A percentile compares a stretch with the other conserved stretches of the same genome.
phyloP scores from a whole-genome alignment of 305 asterid species.

The Fraxinus floribunda region DNA sequence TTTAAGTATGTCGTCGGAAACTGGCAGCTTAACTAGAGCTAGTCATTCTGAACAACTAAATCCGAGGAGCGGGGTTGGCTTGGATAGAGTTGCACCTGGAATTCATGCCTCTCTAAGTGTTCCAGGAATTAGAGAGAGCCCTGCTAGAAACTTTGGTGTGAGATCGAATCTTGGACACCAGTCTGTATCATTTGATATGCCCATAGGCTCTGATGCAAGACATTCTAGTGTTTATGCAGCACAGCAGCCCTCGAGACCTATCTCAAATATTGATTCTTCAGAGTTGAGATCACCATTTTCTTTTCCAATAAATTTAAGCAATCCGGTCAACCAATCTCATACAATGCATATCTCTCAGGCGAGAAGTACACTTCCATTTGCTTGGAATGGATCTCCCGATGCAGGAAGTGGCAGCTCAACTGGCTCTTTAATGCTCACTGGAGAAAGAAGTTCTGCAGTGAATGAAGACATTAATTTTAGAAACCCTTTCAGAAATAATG shows the following conservation, averaged over 20 bases:
- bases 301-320: slow-evolving; percentile 32
- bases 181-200: slow-evolving; percentile 37
- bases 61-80: slow-evolving; percentile 41
- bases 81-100: slow-evolving; percentile 33
- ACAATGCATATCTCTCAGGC: slow-evolving; percentile 42
- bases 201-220: slow-evolving; percentile 41
- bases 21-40: slow-evolving; percentile 33
- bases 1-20: slow-evolving; percentile 44
- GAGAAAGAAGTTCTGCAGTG: slow-evolving; percentile 41
- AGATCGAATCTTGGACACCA: slow-evolving; percentile 47
- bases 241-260: slow-evolving; percentile 32
- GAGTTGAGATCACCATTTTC: slow-evolving; percentile 42
- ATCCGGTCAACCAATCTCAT: slow-evolving; percentile 41
- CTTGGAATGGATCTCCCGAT: slow-evolving; percentile 51
- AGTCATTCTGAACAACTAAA: slow-evolving; percentile 40
- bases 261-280: slow-evolving; percentile 32
- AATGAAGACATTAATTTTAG: slow-evolving; percentile 44
- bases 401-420: slow-evolving; percentile 48
- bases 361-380: slow-evolving; percentile 41
- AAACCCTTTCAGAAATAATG: slow-evolving; percentile 44
- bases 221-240: slow-evolving; percentile 35
- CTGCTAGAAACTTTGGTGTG: slow-evolving; percentile 44
- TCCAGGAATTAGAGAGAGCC: slow-evolving; percentile 41
- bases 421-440: slow-evolving; percentile 37
- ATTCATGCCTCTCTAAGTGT: slow-evolving; percentile 41